Evolutionary conservation across 805 yeast species (phyloP), one percentile per base, ranked within the genome.

Genomic region (Starmerella vitae): DNA sequence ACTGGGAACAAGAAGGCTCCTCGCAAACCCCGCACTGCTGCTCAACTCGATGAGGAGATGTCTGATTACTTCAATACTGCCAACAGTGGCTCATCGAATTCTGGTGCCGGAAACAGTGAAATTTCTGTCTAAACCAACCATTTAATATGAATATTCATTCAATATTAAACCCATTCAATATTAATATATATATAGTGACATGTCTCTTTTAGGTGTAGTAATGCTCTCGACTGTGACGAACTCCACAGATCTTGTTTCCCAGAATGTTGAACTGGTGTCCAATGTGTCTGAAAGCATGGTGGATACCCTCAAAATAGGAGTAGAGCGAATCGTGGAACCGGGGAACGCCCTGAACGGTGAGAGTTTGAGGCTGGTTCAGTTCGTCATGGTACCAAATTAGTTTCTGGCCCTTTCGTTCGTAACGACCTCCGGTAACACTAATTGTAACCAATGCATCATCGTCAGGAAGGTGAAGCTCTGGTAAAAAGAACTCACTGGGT

Each of bases 21-120:
- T 47, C 22, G 44, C 36, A 29, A 48, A 45, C 69, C 71, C 64
- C 85, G 85, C 72, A 76, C 94, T 38, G 69, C 81, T 48, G 97
- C 82, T 61, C 88, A 91, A 64, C 74, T 88, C 58, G 98, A 91
- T 64, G 94, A 86, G 59, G 97, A 88, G 67, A 88, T 91, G 98
- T 80, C 85, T 47, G 97, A 86, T 59, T 88, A 88, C 66, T 86
- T 88, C 47, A 58, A 52, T 30, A 52, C 10, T 22, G 26, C 26
- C 12, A 12, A 22, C 12, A 7, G 26, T 22, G n/a, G n/a, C n/a
- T n/a, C n/a, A n/a, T n/a, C n/a, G n/a, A n/a, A n/a, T n/a, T n/a
- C n/a, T n/a, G n/a, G 48, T 18, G 45, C 48, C 18, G 50, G 49
- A 28, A 41, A 46, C 37, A 45, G 42, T 30, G 52, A 46, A 34